Base-by-base conservation (phyloP, 768 basidiomycete species). In the Mrakia blollopis region DNA sequence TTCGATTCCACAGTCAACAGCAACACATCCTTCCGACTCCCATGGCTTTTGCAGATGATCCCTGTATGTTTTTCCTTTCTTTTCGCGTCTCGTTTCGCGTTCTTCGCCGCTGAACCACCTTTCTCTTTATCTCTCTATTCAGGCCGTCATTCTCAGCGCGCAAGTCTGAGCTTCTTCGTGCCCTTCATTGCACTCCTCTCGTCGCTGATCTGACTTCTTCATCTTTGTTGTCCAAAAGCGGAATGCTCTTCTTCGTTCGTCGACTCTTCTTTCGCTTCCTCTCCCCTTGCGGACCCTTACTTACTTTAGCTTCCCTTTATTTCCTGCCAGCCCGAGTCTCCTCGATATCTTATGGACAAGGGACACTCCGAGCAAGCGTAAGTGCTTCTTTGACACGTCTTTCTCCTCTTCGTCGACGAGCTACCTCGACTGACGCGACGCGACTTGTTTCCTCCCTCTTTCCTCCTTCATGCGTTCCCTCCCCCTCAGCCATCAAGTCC, bases 1-100 rank as follows among this genome's bases (percentile, higher is more conserved):
- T n/a, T 50, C 47, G 6, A 41, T 50, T 50, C 44, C 11, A 89
- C 90, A 44, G 85, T 82, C 18, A 90, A 90, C 0, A 91, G 90
- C 0, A 39, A 73, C 3, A 9, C 28, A 11, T 47, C 35, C 23
- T 92, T 91, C 87, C 89, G 91, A 35, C 89, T 92, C 79, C 91
- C 91, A 14, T 91, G 90, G 90, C 89, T 89, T 75, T 83, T 92
- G 37, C 67, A 76, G 69, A 87, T 90, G 85, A 91, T 93, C 72
- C 91, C 91, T 32, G 92, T 90, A 10, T 86, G 91, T 76, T 74
- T 93, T 16, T 86, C 44, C 44, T 44, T 41, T 11, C 44, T 14
- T 44, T 11, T 44, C 44, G 44, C 11, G 10, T 44, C 88, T 50
- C 47, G 2, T 21, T 14, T 2, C 47, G 2, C 44, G 44, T 16